phyloP scores from a whole-genome alignment of 768 basidiomycete species.

The Wakefieldia striispora region DNA sequence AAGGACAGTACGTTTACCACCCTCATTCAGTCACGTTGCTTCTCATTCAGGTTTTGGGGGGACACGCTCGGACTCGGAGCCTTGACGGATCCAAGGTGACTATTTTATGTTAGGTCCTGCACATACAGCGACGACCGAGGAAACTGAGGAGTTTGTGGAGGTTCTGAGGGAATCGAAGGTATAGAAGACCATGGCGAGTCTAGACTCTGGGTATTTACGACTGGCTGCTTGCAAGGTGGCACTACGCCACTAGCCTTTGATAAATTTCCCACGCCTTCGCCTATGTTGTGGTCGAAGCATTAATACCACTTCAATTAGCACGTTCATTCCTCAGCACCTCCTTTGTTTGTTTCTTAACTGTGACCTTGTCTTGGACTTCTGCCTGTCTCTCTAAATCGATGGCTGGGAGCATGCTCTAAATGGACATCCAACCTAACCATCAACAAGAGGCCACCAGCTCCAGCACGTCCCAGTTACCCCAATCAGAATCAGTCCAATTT shows the following conservation, averaged over 20 bases:
- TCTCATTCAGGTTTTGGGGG: slow-evolving; percentile 76
- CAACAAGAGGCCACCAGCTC: slow-evolving; percentile 69
- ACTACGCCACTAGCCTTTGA: slow-evolving; percentile 9
- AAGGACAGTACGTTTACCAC: slow-evolving; percentile 59
- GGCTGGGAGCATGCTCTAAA: slow-evolving; percentile 88
- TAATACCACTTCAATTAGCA: slow-evolving; percentile 24
- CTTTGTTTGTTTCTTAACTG: slow-evolving; percentile 23
- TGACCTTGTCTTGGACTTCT: slow-evolving; percentile 24
- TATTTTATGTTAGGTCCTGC: slow-evolving; percentile 76
- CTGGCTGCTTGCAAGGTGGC: neutral
- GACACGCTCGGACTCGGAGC: slow-evolving; percentile 67
- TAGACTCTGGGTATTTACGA: too few species aligned
- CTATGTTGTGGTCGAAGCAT: slow-evolving; percentile 21
- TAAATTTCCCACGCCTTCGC: slow-evolving; percentile 31
- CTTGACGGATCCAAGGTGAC: slow-evolving; percentile 71
- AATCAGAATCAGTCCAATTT: slow-evolving; percentile 35
- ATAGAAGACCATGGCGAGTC: neutral
- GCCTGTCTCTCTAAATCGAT: slow-evolving; percentile 52
- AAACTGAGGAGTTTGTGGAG: slow-evolving; percentile 67
- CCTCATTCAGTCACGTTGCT: slow-evolving; percentile 64
- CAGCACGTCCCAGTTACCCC: slow-evolving; percentile 45
- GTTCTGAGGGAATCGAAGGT: slow-evolving; percentile 45
- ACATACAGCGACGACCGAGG: slow-evolving; percentile 68
- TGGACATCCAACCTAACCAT: slow-evolving; percentile 81
- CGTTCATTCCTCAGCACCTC: slow-evolving; percentile 13